Conservation (phyloP, 139 green algal species). For the Edaphochlamys debaryana region DNA sequence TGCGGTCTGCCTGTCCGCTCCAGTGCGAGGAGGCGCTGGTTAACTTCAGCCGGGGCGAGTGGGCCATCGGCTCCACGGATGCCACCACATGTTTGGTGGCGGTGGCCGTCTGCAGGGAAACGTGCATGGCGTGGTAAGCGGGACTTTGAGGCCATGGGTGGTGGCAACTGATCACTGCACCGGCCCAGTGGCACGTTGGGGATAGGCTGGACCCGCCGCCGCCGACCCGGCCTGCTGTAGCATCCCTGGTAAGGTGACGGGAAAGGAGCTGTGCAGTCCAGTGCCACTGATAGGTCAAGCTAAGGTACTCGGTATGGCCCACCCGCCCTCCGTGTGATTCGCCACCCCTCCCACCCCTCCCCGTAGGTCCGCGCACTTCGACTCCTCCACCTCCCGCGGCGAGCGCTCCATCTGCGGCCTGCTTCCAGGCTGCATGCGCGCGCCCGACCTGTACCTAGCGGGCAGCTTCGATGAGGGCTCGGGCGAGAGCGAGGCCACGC, state of each 20-base stretch:
- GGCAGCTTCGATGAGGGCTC: conserved; percentile 10
- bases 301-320: background rate
- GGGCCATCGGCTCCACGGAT: conserved; percentile 18
- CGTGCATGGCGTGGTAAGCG: conserved; percentile 17
- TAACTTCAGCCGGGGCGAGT: background rate
- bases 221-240: too few relatives aligned
- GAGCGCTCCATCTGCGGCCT: background rate
- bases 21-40: conserved; percentile 28
- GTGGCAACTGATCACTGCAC: too few relatives aligned
- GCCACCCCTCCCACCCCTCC: background rate
- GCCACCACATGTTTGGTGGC: conserved; percentile 34
- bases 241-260: too few relatives aligned
- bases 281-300: too few relatives aligned
- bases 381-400: background rate
- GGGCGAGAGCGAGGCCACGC: conserved; percentile 16
- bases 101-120: background rate
- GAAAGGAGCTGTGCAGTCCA: background rate
- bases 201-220: too few relatives aligned
- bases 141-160: too few relatives aligned
- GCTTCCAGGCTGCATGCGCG: conserved; percentile 1
- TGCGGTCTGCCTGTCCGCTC: background rate
- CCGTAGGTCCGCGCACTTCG: conserved; percentile 26
- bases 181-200: too few relatives aligned
- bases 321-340: too few relatives aligned
- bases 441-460: conserved; percentile 3